These are phyloP conservation scores for Anthoceros angustus DNA, from an alignment of 225 moss, liverwort and hornwort species.

Conservation along the genomic window DNA sequence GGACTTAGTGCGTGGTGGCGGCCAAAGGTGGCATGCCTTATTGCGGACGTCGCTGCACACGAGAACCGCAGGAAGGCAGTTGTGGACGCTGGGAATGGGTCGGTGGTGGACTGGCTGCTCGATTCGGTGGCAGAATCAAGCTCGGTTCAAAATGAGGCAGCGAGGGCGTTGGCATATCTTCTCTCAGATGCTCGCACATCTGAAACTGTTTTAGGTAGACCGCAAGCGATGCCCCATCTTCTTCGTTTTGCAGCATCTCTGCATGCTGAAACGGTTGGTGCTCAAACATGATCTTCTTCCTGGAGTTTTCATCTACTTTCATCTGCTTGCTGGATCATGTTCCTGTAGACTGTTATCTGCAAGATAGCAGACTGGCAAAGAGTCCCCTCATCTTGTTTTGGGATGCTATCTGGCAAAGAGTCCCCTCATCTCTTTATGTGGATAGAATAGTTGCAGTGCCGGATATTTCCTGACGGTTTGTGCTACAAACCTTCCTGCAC, in stretches of 20 bases:
- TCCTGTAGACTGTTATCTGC: neutral
- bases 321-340: neutral
- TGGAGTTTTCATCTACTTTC: conserved; percentile 6
- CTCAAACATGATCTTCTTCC: conserved; percentile 8
- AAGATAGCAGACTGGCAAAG: neutral
- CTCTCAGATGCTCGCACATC: conserved; percentile 65
- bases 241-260: conserved; percentile 82
- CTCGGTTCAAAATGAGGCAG: conserved; percentile 64
- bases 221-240: conserved; percentile 78
- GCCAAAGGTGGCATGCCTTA: conserved; percentile 70
- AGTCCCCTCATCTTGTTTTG: too few relatives aligned
- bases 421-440: too few relatives aligned
- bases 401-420: too few relatives aligned
- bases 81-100: conserved; percentile 73
- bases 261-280: conserved; percentile 44
- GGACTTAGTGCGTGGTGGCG: conserved; percentile 72
- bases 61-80: conserved; percentile 75
- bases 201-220: conserved; percentile 86
- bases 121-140: conserved; percentile 62
- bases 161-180: conserved; percentile 79
- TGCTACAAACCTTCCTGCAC: too few relatives aligned
- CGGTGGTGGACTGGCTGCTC: conserved; percentile 80
- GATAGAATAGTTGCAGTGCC: too few relatives aligned
- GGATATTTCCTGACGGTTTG: too few relatives aligned
- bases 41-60: conserved; percentile 90